phyloP scores from a whole-genome alignment of 768 basidiomycete species.

The Dioszegia hungarica region DNA sequence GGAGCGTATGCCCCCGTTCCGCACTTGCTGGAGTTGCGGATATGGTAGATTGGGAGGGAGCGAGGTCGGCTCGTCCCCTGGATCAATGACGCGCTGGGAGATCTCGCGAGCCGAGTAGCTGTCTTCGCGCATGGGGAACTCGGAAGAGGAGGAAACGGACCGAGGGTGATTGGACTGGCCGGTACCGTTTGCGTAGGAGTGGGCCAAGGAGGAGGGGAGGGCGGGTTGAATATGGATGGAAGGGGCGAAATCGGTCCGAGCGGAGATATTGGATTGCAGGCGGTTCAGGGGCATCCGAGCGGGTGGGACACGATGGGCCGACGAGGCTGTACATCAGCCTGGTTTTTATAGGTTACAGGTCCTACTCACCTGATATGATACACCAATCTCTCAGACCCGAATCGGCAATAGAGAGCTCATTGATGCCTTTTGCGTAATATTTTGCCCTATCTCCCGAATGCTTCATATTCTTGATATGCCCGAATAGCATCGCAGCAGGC shows the following conservation, averaged over 20 bases:
- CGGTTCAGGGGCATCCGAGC: background rate
- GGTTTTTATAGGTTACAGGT: background rate
- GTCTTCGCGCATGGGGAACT: constrained; percentile 45
- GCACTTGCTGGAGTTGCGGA: constrained; percentile 35
- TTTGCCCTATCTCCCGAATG: constrained; percentile 42
- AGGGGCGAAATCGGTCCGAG: background rate
- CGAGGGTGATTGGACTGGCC: constrained; percentile 19
- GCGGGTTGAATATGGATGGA: constrained; percentile 7
- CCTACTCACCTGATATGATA: constrained; percentile 27
- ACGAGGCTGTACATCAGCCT: constrained; percentile 1
- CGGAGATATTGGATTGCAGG: background rate
- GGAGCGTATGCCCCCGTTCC: constrained; percentile 20
- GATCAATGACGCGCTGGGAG: constrained; percentile 34
- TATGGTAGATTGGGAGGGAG: constrained; percentile 40
- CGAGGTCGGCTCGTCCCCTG: constrained; percentile 32
- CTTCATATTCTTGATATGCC: constrained; percentile 39
- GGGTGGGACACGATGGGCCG: constrained; percentile 9
- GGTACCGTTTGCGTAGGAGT: background rate
- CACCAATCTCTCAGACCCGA: constrained; percentile 43
- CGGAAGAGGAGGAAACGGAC: constrained; percentile 28
- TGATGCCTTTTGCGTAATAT: constrained; percentile 42
- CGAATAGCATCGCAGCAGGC: constrained; percentile 47
- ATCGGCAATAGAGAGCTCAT: constrained; percentile 39
- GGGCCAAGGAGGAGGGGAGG: constrained; percentile 12
- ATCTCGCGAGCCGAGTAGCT: constrained; percentile 42